Evolutionary conservation across 2,329 filamentous ascomycete genomes (phyloP), one percentile per base, ranked within the genome.

Genomic region (Colletotrichum simmondsii): DNA sequence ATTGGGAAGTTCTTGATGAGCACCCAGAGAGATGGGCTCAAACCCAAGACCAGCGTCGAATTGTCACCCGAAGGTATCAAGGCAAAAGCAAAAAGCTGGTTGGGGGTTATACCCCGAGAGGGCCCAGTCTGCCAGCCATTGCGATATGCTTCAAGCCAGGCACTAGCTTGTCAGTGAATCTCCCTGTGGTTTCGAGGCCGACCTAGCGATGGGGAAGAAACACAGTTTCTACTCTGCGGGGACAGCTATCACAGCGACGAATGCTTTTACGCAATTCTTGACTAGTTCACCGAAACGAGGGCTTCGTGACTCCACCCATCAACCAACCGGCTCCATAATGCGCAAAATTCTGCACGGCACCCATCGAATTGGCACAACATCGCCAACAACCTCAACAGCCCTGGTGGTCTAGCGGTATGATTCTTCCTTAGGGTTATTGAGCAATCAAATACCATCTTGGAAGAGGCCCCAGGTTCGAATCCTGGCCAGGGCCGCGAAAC

Each of bases 321-420:
- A 32, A 26, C 67, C 26, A 54, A 53, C 53, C 58, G n/a, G 5
- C 11, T 53, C 32, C 30, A 65, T 65, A 58, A 37, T 19, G 11
- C 53, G 24, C 24, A 65, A 65, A 22, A 30, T 37, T 52, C 26
- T 11, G 5, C 2, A 5, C 22, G 3, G 5, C 37, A 14, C 8
- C 37, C n/a, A 49, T 12, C 32, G 6, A 2, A 30, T 7, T 4
- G n/a, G 14, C 5, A 24, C 14, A 8, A 24, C 8, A 11, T 24
- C 28, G n/a, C 52, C n/a, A 66, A 19, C 24, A 26, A 12, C n/a
- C 14, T 35, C 26, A 30, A 12, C 57, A 37, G 66, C 66, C 66
- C 60, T 69, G 66, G 60, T 68, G 66, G 66, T 68, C 66, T 68
- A 68, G 66, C 66, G 66, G 66, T 69, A 69, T 69, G 66, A 69